Percentiles rank a stretch among this genome's conserved stretches.
phyloP scores from a whole-genome alignment of 2,329 filamentous ascomycete genomes.

The Thermoascus crustaceus region DNA sequence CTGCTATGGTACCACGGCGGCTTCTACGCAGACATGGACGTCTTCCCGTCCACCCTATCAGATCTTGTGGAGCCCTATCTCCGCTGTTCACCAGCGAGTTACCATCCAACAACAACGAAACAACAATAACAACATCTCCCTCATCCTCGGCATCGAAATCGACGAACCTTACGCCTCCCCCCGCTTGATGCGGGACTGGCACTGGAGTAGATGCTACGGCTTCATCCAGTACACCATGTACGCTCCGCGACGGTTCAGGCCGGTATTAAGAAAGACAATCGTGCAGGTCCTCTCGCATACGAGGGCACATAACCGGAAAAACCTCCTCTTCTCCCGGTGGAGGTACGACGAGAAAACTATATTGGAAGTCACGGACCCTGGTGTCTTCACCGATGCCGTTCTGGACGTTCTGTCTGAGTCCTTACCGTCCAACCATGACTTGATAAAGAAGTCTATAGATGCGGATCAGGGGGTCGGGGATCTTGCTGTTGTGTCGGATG shows the following conservation, averaged over 20 bases:
- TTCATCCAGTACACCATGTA: constrained; percentile 29
- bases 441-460: constrained; percentile 16
- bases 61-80: constrained; percentile 15
- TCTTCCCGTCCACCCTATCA: constrained; percentile 22
- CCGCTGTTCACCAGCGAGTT: not conserved
- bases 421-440: constrained; percentile 17
- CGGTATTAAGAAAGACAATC: constrained; percentile 22
- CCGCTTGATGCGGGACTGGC: constrained; percentile 24
- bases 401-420: constrained; percentile 22
- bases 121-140: constrained; percentile 27
- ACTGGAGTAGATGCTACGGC: constrained; percentile 26
- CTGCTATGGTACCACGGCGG: constrained; percentile 30
- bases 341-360: constrained; percentile 20
- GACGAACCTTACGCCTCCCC: constrained; percentile 28
- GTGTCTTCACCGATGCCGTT: constrained; percentile 27
- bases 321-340: constrained; percentile 8
- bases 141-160: constrained; percentile 27
- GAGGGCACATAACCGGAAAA: constrained; percentile 15
- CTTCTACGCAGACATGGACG: constrained; percentile 28
- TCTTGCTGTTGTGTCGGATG: no score
- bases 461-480: constrained; percentile 18
- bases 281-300: constrained; percentile 25
- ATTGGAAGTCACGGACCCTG: constrained; percentile 26
- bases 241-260: constrained; percentile 28
- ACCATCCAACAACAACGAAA: constrained; percentile 3